Conservation (phyloP, 139 green algal species). For the Limnomonas spitsbergensis region DNA sequence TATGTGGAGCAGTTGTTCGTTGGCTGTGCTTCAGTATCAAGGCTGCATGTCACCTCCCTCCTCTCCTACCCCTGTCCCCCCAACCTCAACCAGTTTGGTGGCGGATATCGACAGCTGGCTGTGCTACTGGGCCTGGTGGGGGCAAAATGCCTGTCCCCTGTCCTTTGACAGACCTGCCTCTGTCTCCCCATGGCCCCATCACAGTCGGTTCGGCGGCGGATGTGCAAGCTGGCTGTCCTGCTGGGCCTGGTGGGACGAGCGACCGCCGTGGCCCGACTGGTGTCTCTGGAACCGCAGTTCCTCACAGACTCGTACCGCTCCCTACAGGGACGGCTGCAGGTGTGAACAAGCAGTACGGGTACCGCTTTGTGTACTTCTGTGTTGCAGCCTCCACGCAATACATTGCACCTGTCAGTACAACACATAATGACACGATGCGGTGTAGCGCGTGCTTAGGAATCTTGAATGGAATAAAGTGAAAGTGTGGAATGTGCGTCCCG, state of each 20-base stretch:
- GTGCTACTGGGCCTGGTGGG: too few species aligned
- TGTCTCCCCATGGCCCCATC: not conserved
- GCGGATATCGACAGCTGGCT: too few species aligned
- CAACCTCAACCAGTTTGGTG: too few species aligned
- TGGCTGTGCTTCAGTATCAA: too few species aligned
- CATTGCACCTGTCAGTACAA: not conserved
- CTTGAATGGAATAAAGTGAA: not conserved
- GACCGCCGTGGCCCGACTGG: not conserved
- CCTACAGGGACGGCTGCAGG: not conserved
- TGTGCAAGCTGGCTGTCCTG: not conserved
- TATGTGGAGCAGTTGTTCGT: too few species aligned
- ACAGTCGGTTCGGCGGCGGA: not conserved
- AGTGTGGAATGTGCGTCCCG: not conserved
- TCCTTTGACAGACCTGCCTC: too few species aligned
- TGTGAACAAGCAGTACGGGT: not conserved
- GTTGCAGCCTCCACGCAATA: not conserved
- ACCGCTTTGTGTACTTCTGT: not conserved
- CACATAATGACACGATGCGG: not conserved
- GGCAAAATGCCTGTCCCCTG: too few species aligned
- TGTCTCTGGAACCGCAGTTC: not conserved
- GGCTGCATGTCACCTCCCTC: too few species aligned
- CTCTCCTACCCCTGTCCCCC: too few species aligned
- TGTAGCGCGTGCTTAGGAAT: not conserved
- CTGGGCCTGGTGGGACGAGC: not conserved
- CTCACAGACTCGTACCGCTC: constrained; percentile 3